Percentiles rank a stretch among this genome's conserved stretches.
Conservation (phyloP, 176 grass and related monocot genomes). For the Calamus simplicifolius region DNA sequence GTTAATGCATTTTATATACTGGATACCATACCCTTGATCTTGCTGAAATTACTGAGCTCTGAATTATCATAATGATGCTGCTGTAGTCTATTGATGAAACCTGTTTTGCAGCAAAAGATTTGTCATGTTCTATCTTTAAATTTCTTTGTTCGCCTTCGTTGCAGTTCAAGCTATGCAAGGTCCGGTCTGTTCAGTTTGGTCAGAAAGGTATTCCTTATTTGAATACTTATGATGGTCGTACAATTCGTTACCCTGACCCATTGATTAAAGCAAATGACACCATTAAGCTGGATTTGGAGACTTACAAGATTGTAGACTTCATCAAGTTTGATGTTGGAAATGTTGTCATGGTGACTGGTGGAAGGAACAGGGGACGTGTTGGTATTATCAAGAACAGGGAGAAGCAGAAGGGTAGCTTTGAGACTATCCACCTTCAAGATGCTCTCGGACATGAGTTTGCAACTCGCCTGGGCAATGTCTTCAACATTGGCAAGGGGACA, state of each 20-base stretch:
- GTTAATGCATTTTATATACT: too few species aligned
- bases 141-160: background rate
- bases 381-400: slow-evolving; percentile 30
- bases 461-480: slow-evolving; percentile 23
- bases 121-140: background rate
- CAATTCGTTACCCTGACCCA: slow-evolving; percentile 24
- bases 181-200: slow-evolving; percentile 16
- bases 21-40: too few species aligned
- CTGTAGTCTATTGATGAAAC: too few species aligned
- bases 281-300: slow-evolving; percentile 20
- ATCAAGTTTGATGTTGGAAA: slow-evolving; percentile 28
- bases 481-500: slow-evolving; percentile 18
- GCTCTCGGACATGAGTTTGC: slow-evolving; percentile 22
- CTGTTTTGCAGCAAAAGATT: too few species aligned
- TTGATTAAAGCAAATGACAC: slow-evolving; percentile 26
- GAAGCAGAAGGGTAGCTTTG: slow-evolving; percentile 26
- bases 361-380: slow-evolving; percentile 21
- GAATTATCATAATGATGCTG: too few species aligned
- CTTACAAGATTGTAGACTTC: slow-evolving; percentile 22
- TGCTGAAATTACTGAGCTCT: too few species aligned
- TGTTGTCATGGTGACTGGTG: slow-evolving; percentile 28
- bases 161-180: slow-evolving; percentile 29
- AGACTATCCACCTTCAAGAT: slow-evolving; percentile 23
- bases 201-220: slow-evolving; percentile 27
- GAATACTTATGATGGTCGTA: slow-evolving; percentile 23